Evolutionary conservation across 75 land plant genomes (phyloP).

Genomic region (Pinus taeda): DNA sequence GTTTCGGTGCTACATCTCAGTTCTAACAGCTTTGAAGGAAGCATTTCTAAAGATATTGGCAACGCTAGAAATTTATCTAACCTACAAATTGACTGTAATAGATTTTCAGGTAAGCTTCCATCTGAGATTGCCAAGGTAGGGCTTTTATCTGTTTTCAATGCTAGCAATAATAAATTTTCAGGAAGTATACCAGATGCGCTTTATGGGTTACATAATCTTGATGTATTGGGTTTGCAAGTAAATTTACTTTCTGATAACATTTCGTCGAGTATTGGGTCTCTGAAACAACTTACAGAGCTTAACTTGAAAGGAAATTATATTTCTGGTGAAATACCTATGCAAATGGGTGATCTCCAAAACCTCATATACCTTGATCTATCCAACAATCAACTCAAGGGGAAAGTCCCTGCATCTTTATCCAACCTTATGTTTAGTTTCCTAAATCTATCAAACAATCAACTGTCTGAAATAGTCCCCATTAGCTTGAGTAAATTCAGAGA

Average conservation of each 20-base stretch:
- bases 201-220: too few relatives aligned
- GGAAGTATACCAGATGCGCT: too few relatives aligned
- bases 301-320: constrained; percentile 19
- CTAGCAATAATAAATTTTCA: too few relatives aligned
- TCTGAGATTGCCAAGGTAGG: too few relatives aligned
- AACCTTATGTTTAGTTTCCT: constrained; percentile 24
- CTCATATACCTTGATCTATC: constrained; percentile 24
- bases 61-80: too few relatives aligned
- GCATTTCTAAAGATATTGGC: too few relatives aligned
- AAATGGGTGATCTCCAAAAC: constrained; percentile 22
- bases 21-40: too few relatives aligned
- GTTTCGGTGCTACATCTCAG: too few relatives aligned
- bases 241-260: constrained; percentile 27
- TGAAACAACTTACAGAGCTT: constrained; percentile 16
- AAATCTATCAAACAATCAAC: constrained; percentile 57
- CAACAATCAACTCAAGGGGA: constrained; percentile 25
- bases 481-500: too few relatives aligned
- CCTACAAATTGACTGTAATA: too few relatives aligned
- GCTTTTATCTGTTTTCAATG: too few relatives aligned
- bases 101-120: too few relatives aligned
- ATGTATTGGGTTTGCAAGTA: constrained; percentile 19
- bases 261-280: not conserved
- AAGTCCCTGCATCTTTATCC: constrained; percentile 20
- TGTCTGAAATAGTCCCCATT: constrained; percentile 56
- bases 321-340: constrained; percentile 20